These are phyloP conservation scores for Tulasnella sp. DNA, from an alignment of 768 basidiomycete species.

Conservation along the genomic window DNA sequence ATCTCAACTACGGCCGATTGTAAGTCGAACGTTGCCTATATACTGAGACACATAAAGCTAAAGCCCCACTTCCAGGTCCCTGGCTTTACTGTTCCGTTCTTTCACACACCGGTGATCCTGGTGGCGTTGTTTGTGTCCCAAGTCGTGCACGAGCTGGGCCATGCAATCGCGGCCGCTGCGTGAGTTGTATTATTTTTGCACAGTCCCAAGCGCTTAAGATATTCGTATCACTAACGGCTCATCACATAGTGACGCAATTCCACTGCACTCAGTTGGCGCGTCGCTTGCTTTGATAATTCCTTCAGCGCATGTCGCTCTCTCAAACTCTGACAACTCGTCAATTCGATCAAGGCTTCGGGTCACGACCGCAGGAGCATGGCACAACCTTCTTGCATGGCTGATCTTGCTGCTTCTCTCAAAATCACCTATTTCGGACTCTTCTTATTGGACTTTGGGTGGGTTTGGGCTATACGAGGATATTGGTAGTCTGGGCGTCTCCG, in stretches of 20 bases:
- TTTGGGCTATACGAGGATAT: slow-evolving; percentile 49
- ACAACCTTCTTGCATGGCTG: slow-evolving; percentile 58
- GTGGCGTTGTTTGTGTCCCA: slow-evolving; percentile 55
- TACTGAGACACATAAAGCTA: not conserved
- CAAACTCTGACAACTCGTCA: slow-evolving; percentile 27
- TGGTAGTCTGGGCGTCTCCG: slow-evolving; percentile 44
- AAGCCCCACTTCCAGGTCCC: slow-evolving; percentile 50
- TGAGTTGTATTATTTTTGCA: slow-evolving; percentile 33
- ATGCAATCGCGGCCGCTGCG: slow-evolving; percentile 68
- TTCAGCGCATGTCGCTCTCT: slow-evolving; percentile 64
- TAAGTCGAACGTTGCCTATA: slow-evolving; percentile 3
- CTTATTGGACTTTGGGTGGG: slow-evolving; percentile 31
- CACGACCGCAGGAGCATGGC: slow-evolving; percentile 65
- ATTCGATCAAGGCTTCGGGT: slow-evolving; percentile 46
- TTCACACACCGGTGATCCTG: slow-evolving; percentile 59
- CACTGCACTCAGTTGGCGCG: slow-evolving; percentile 52
- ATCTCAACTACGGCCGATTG: slow-evolving; percentile 18
- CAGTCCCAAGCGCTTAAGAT: not conserved
- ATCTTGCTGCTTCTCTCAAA: not conserved
- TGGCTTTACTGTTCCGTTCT: slow-evolving; percentile 70
- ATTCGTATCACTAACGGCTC: not conserved
- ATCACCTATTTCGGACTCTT: not conserved
- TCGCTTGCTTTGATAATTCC: slow-evolving; percentile 59
- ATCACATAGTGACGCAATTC: slow-evolving; percentile 51
- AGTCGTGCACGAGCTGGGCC: slow-evolving; percentile 72